Evolutionary conservation across 2,329 filamentous ascomycete genomes (phyloP), one percentile per base, ranked within the genome.

Genomic region (Xylariaceae sp.): DNA sequence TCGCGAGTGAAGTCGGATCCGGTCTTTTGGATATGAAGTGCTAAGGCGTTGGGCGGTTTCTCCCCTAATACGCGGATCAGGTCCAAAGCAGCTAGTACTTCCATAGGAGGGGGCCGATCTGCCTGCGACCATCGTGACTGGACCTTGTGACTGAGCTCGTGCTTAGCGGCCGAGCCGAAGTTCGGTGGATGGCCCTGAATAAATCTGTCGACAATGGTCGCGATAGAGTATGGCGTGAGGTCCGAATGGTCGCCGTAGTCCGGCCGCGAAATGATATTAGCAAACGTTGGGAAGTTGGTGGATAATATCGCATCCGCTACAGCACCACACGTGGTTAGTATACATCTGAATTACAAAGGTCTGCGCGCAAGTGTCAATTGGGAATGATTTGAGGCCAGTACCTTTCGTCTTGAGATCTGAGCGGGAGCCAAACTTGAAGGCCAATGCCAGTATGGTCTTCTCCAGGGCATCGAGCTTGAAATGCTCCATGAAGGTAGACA

Each of bases 401-500:
- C 90, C 90, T 77, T 95, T 96, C 5, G 81, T 82, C 53, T 87
- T 85, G 33, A 98, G 64, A 56, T 95, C 89, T 37, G 78, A 64
- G 49, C 85, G 87, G 25, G 75, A 75, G n/a, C 80, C 80, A 41
- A 80, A 75, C 60, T 90, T 93, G 60, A 94, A 94, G 4, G 90
- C 87, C 37, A 95, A 68, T 31, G 87, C 86, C 43, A 98, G 71
- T 41, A 93, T 75, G 25, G 86, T 85, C 68, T 94, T 94, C 52
- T 88, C 79, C 29, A 95, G 61, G 8, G 87, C 79, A 62, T 95
- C 89, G 34, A 95, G 72, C 56, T 89, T 88, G 68, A 98, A 98
- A 59, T 96, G 89, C 44, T 94, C 84, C 70, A 96, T 80, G 56
- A 98, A 96, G 2, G 83, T 85, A 3, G 85, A 83, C n/a, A 98